Conservation (phyloP, 768 basidiomycete genomes). For the Termitomyces bulborhizus region DNA sequence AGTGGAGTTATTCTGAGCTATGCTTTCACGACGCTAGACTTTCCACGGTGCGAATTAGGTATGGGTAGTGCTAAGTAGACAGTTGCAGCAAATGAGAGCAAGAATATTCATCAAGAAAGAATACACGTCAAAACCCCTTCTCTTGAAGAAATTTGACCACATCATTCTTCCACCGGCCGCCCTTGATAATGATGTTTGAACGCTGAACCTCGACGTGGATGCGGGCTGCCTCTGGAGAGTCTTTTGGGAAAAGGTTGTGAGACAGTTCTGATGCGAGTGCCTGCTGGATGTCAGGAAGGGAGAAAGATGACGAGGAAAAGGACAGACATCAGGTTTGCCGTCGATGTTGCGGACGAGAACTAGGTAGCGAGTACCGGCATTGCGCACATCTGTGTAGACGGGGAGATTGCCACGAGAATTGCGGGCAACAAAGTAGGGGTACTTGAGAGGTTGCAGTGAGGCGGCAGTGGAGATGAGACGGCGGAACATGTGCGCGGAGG, state of each 20-base stretch:
- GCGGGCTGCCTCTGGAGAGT: slow-evolving; percentile 39
- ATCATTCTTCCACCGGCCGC: slow-evolving; percentile 57
- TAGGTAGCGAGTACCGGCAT: slow-evolving; percentile 52
- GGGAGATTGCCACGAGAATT: slow-evolving; percentile 65
- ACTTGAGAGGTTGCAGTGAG: slow-evolving; percentile 1
- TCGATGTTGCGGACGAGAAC: slow-evolving; percentile 64
- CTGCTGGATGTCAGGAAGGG: slow-evolving; percentile 28
- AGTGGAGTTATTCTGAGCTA: not conserved
- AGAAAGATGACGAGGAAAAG: slow-evolving; percentile 1
- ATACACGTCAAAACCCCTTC: slow-evolving; percentile 51
- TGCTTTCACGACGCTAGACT: not conserved
- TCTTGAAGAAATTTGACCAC: slow-evolving; percentile 57
- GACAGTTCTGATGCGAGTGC: slow-evolving; percentile 52
- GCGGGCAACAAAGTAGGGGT: slow-evolving; percentile 57
- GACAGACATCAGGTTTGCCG: slow-evolving; percentile 51
- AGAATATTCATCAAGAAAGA: slow-evolving; percentile 2
- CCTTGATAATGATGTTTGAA: slow-evolving; percentile 51
- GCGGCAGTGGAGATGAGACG: slow-evolving; percentile 7
- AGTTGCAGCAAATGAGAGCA: slow-evolving; percentile 4
- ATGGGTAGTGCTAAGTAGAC: slow-evolving; percentile 5
- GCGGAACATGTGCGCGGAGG: not conserved
- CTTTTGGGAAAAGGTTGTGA: slow-evolving; percentile 40
- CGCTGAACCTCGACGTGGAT: slow-evolving; percentile 42
- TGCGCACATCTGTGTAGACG: slow-evolving; percentile 71
- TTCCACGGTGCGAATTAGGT: slow-evolving; percentile 8